phyloP scores from a whole-genome alignment of 1,284 basidiomycete genomes.

The Papiliotrema laurentii region DNA sequence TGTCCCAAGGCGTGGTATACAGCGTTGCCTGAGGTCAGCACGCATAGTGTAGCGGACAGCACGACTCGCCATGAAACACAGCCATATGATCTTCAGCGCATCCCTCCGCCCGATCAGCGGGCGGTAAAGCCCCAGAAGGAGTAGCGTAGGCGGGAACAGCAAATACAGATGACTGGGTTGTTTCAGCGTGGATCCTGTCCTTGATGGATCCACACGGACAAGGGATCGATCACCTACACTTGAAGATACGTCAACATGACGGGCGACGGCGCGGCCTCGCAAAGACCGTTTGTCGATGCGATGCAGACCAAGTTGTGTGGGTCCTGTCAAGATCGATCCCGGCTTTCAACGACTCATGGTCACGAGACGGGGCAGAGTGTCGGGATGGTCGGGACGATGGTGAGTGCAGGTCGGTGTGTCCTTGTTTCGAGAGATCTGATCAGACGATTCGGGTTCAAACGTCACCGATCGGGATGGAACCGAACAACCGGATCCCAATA shows the following conservation, averaged over 20 bases:
- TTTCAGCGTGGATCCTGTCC: neutral
- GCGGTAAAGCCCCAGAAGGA: slow-evolving; percentile 22
- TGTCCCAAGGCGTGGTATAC: slow-evolving; percentile 43
- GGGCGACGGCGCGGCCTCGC: no score
- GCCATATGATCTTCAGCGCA: slow-evolving; percentile 30
- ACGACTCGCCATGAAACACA: slow-evolving; percentile 30
- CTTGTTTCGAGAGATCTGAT: no score
- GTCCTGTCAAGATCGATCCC: no score
- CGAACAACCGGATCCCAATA: no score
- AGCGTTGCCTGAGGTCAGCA: slow-evolving; percentile 28
- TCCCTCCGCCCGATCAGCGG: slow-evolving; percentile 36
- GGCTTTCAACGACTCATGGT: no score
- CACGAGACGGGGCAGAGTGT: no score
- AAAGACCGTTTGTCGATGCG: no score
- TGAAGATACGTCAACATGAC: slow-evolving; percentile 28
- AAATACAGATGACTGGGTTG: slow-evolving; percentile 27
- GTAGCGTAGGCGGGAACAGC: slow-evolving; percentile 31
- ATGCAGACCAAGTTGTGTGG: neutral
- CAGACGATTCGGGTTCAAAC: no score
- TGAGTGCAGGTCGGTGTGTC: no score
- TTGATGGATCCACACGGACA: neutral
- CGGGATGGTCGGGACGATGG: no score
- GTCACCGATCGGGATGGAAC: no score
- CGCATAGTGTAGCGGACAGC: neutral
- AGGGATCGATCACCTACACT: slow-evolving; percentile 19